Conservation (phyloP, 345 rosid species). For the Cochlearia excelsa region DNA sequence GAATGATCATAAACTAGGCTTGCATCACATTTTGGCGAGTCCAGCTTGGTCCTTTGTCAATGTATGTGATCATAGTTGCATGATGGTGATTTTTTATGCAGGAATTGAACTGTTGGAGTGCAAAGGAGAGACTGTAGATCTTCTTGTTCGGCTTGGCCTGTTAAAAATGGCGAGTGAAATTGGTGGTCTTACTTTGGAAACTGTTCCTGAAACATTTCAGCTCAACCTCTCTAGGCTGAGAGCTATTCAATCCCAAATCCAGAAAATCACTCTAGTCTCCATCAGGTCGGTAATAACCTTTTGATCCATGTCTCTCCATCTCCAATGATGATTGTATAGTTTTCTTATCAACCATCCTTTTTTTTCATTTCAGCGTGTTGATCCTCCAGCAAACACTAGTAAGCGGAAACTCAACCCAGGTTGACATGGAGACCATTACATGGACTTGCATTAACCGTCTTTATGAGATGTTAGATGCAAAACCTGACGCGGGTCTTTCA, state of each 20-base stretch:
- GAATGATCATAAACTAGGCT: neutral
- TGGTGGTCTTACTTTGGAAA: slow-evolving; percentile 57
- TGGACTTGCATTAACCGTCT: slow-evolving; percentile 42
- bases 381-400: slow-evolving; percentile 72
- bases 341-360: neutral
- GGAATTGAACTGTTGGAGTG: slow-evolving; percentile 54
- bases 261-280: slow-evolving; percentile 68
- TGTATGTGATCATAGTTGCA: slow-evolving; percentile 1
- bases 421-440: slow-evolving; percentile 56
- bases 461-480: slow-evolving; percentile 48
- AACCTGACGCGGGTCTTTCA: slow-evolving; percentile 35
- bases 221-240: slow-evolving; percentile 73
- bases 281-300: slow-evolving; percentile 51
- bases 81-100: slow-evolving; percentile 31
- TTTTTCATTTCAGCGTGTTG: slow-evolving; percentile 55
- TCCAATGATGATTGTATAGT: neutral
- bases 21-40: slow-evolving; percentile 1
- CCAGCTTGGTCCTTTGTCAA: slow-evolving; percentile 8
- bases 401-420: slow-evolving; percentile 45
- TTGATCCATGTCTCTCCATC: neutral
- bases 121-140: slow-evolving; percentile 67
- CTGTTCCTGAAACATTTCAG: slow-evolving; percentile 70
- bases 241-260: slow-evolving; percentile 74
- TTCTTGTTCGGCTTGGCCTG: slow-evolving; percentile 67
- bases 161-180: slow-evolving; percentile 63